Evolutionary conservation across 192 early-diverging fungal genomes (phyloP).

Genomic region (Mortierella antarctica): DNA sequence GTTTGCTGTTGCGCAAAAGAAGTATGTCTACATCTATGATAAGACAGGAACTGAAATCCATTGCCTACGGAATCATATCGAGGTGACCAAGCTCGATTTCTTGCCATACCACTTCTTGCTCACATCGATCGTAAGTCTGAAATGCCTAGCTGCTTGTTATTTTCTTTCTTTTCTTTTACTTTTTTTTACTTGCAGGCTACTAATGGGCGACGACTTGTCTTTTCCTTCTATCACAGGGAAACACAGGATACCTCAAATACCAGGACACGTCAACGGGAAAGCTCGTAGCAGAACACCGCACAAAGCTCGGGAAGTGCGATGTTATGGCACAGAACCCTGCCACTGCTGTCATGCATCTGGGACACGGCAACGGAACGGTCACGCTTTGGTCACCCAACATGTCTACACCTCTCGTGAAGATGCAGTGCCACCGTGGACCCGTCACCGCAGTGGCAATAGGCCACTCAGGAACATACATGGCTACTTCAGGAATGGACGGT

Average conservation of each 20-base stretch:
- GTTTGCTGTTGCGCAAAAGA: conserved; percentile 96
- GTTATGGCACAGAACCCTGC: conserved; percentile 92
- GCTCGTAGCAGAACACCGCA: conserved; percentile 80
- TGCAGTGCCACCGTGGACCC: conserved; percentile 92
- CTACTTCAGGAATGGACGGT: conserved; percentile 90
- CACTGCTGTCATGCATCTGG: conserved; percentile 91
- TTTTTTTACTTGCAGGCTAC: neutral
- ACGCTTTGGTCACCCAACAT: conserved; percentile 92
- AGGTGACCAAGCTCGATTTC: conserved; percentile 88
- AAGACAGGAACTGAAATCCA: conserved; percentile 91
- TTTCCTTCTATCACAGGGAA: conserved; percentile 61
- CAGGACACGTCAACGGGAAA: conserved; percentile 94
- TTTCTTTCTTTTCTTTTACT: neutral
- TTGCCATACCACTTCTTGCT: conserved; percentile 95
- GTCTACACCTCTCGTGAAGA: conserved; percentile 88
- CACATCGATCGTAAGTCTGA: conserved; percentile 69
- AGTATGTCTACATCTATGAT: conserved; percentile 96
- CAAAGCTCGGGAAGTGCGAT: conserved; percentile 81
- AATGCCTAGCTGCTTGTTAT: neutral
- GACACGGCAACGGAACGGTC: conserved; percentile 91
- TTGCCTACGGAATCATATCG: conserved; percentile 82
- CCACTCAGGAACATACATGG: conserved; percentile 83
- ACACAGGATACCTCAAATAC: conserved; percentile 86
- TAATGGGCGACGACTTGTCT: neutral
- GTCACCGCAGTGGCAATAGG: conserved; percentile 89